These are phyloP conservation scores for Amniculicola lignicola DNA, from an alignment of 495 filamentous ascomycete genomes.

Conservation along the genomic window DNA sequence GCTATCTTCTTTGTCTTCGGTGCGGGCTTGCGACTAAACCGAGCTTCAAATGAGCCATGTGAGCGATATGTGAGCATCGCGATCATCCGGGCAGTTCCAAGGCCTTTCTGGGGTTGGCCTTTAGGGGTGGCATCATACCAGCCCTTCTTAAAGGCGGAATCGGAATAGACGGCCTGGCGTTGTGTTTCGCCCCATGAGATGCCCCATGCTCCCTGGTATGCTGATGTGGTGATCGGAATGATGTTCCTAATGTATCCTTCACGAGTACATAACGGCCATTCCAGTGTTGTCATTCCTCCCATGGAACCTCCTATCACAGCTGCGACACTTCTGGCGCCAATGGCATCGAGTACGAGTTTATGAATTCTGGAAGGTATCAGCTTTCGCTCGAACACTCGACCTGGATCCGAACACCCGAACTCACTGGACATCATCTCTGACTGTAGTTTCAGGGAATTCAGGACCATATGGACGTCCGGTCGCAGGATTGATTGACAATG, in stretches of 20 bases:
- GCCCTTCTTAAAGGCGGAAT: slow-evolving; percentile 39
- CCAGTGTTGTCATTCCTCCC: slow-evolving; percentile 44
- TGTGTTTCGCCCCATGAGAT: slow-evolving; percentile 45
- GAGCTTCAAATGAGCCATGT: slow-evolving; percentile 37
- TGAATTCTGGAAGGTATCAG: slow-evolving; percentile 34
- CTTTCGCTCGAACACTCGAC: not conserved
- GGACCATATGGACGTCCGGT: slow-evolving; percentile 40
- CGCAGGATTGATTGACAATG: slow-evolving; percentile 34
- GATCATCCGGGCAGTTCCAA: slow-evolving; percentile 43
- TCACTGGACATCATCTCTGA: slow-evolving; percentile 44
- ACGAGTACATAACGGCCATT: slow-evolving; percentile 40
- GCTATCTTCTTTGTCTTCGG: not conserved
- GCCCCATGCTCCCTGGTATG: slow-evolving; percentile 43
- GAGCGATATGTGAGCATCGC: slow-evolving; percentile 47
- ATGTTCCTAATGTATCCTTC: slow-evolving; percentile 38
- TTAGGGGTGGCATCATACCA: slow-evolving; percentile 37
- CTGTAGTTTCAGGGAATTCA: slow-evolving; percentile 42
- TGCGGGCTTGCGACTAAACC: slow-evolving; percentile 39
- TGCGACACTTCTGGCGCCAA: slow-evolving; percentile 39
- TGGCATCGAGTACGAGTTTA: slow-evolving; percentile 40
- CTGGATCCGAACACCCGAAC: not conserved
- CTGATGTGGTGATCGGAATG: slow-evolving; percentile 41
- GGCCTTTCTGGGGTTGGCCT: slow-evolving; percentile 34
- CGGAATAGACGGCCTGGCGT: slow-evolving; percentile 40
- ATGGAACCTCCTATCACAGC: slow-evolving; percentile 43